These are phyloP conservation scores for Mycena metata DNA, from an alignment of 768 basidiomycete species.

Conservation along the genomic window DNA sequence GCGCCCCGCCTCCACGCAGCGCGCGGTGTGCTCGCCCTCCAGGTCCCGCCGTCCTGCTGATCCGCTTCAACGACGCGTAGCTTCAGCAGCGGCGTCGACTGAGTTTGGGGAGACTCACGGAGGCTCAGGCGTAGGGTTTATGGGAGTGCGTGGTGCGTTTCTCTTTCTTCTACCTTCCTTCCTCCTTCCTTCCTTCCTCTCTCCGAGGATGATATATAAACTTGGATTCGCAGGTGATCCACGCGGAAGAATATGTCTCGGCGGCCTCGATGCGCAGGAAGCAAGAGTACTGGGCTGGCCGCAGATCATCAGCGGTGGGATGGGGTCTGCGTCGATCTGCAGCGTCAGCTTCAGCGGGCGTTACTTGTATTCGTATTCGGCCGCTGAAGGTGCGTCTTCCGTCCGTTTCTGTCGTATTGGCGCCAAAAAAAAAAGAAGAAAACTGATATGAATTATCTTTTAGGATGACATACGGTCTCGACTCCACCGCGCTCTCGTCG, in stretches of 20 bases:
- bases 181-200: too few species aligned
- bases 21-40: conserved; percentile 80
- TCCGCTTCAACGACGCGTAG: conserved; percentile 91
- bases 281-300: conserved; percentile 75
- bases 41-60: conserved; percentile 80
- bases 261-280: conserved; percentile 73
- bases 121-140: too few species aligned
- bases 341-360: conserved; percentile 84
- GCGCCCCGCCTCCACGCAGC: conserved; percentile 88
- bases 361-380: conserved; percentile 84
- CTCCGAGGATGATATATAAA: neutral
- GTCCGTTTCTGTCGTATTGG: conserved; percentile 36
- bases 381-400: conserved; percentile 75
- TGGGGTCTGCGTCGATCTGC: conserved; percentile 85
- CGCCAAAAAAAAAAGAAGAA: too few species aligned
- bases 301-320: conserved; percentile 74
- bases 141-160: conserved; percentile 57
- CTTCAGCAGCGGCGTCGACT: too few species aligned
- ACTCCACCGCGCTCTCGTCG: conserved; percentile 80
- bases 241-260: too few species aligned
- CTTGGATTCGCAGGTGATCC: conserved; percentile 71
- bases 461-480: too few species aligned
- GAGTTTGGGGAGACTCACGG: conserved; percentile 82
- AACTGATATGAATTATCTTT: too few species aligned
- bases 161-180: too few species aligned